Conservation (phyloP, 176 grass and related monocot genomes). For the Luzula sylvatica region DNA sequence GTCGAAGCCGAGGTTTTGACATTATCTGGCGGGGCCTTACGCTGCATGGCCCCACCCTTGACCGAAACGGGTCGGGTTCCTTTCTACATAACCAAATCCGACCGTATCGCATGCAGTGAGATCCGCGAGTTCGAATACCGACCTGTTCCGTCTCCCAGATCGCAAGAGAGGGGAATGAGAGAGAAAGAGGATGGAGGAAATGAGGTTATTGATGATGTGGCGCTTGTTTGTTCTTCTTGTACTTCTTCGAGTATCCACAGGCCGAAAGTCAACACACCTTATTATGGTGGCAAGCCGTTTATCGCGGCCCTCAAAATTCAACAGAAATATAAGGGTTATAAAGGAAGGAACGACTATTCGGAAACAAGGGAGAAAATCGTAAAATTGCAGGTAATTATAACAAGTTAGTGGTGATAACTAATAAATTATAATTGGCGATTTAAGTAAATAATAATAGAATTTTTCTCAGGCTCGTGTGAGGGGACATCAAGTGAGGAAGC, state of each 20-base stretch:
- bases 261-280: slow-evolving; percentile 16
- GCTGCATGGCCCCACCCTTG: slow-evolving; percentile 48
- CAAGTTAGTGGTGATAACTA: too few relatives aligned
- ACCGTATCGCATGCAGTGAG: slow-evolving; percentile 79
- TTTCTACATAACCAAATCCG: slow-evolving; percentile 78
- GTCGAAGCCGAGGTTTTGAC: slow-evolving; percentile 68
- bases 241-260: slow-evolving; percentile 22
- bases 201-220: slow-evolving; percentile 2
- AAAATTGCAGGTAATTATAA: slow-evolving; percentile 65
- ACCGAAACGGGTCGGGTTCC: slow-evolving; percentile 49
- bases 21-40: slow-evolving; percentile 39
- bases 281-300: slow-evolving; percentile 31
- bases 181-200: not conserved
- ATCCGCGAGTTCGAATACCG: slow-evolving; percentile 73
- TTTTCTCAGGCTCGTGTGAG: slow-evolving; percentile 59
- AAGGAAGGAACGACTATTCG: slow-evolving; percentile 64
- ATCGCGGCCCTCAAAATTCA: slow-evolving; percentile 63
- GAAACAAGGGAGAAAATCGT: slow-evolving; percentile 47
- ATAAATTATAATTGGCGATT: not conserved
- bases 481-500: slow-evolving; percentile 62
- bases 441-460: too few relatives aligned
- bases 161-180: slow-evolving; percentile 23
- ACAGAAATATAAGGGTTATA: slow-evolving; percentile 76
- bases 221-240: slow-evolving; percentile 22
- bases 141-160: slow-evolving; percentile 2